Conservation (phyloP, 352 stramenopile species). For the Globisporangium solare region DNA sequence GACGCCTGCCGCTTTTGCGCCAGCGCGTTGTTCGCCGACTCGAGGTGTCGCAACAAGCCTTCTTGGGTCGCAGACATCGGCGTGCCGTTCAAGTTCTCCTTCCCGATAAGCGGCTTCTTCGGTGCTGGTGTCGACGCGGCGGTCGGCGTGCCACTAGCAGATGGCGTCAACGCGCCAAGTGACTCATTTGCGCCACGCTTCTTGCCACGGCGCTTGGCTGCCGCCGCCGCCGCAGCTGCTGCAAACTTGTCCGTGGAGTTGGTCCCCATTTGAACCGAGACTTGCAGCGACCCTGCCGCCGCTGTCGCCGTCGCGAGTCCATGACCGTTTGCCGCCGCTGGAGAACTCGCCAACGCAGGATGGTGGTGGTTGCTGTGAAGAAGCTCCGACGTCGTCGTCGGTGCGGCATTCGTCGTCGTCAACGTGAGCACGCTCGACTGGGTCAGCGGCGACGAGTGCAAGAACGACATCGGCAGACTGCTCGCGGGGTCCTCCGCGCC, state of each 20-base stretch:
- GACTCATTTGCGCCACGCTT: slow-evolving; percentile 46
- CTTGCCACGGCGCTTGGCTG: slow-evolving; percentile 43
- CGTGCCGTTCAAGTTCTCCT: slow-evolving; percentile 21
- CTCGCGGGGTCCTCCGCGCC: slow-evolving; percentile 20
- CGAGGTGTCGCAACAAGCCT: slow-evolving; percentile 58
- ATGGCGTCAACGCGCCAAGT: slow-evolving; percentile 10
- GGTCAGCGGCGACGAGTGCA: slow-evolving; percentile 21
- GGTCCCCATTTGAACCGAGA: slow-evolving; percentile 12
- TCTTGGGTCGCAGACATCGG: slow-evolving; percentile 51
- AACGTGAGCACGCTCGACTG: slow-evolving; percentile 9
- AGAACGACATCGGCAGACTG: slow-evolving; percentile 33
- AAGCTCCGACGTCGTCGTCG: slow-evolving; percentile 7
- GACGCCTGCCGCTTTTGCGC: slow-evolving; percentile 50
- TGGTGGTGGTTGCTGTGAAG: slow-evolving; percentile 8
- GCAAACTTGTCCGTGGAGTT: slow-evolving; percentile 9
- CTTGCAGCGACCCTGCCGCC: slow-evolving; percentile 12
- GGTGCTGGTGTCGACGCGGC: slow-evolving; percentile 14
- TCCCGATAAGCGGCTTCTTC: slow-evolving; percentile 21
- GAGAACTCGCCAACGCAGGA: background rate
- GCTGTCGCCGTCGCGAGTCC: slow-evolving; percentile 16
- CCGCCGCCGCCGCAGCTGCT: slow-evolving; percentile 4
- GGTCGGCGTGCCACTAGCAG: background rate
- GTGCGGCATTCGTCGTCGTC: slow-evolving; percentile 5
- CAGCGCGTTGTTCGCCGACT: slow-evolving; percentile 69
- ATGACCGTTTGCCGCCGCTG: slow-evolving; percentile 1